These are phyloP conservation scores for Scalesia atractyloides DNA, from an alignment of 129 eudicot species.

Conservation along the genomic window DNA sequence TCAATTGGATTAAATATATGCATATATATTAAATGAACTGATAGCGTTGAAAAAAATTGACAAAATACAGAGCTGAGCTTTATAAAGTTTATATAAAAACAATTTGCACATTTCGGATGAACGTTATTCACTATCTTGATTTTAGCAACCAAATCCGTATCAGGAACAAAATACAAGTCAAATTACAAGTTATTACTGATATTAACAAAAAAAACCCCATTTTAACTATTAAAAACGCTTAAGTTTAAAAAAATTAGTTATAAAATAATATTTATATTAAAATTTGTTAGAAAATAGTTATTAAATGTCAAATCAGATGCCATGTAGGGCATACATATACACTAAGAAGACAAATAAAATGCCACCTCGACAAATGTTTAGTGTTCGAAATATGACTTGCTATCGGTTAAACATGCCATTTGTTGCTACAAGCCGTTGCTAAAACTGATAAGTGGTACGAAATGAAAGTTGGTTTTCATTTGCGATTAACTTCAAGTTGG, in stretches of 20 bases:
- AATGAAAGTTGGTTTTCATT: slow-evolving; percentile 5
- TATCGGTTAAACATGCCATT: neutral
- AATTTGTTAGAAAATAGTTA: neutral
- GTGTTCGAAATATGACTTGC: neutral
- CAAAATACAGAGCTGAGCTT: slow-evolving; percentile 7
- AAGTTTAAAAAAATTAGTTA: neutral
- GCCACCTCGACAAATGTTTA: neutral
- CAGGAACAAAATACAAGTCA: neutral
- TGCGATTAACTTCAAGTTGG: neutral
- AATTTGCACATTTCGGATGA: neutral
- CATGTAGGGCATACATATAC: neutral
- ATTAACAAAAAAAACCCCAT: too few relatives aligned
- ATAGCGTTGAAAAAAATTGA: neutral
- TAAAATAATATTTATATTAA: neutral
- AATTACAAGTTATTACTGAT: too few relatives aligned
- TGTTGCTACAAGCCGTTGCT: neutral
- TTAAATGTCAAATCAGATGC: neutral
- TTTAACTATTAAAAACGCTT: too few relatives aligned
- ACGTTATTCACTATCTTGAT: neutral
- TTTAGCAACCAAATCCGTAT: neutral
- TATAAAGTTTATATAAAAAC: neutral
- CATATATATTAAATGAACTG: neutral
- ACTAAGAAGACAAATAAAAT: neutral
- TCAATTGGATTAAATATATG: neutral
- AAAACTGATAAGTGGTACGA: neutral